Percentiles rank a stretch among this genome's conserved stretches.
Evolutionary conservation across 78 protist genomes (phyloP).

Genomic region (Protostelium mycophagum): DNA sequence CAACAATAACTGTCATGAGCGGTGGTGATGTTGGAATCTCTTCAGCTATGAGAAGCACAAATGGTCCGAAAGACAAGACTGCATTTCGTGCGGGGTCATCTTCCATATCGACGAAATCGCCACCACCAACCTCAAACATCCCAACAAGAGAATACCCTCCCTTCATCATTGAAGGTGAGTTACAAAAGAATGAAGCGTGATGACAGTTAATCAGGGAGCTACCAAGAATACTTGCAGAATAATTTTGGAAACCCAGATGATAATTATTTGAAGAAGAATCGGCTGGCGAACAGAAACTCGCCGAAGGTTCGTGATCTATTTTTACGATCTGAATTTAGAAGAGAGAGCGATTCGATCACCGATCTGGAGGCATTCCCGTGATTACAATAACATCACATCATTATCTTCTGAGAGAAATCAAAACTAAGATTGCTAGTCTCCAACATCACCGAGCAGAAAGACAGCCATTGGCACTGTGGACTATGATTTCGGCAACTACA

Average conservation of each 20-base stretch:
- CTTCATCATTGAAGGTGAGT: neutral
- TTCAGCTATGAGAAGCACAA: too few species aligned
- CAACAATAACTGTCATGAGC: too few species aligned
- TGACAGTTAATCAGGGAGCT: neutral
- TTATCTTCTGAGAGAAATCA: neutral
- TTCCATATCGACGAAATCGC: neutral
- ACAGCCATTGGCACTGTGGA: neutral
- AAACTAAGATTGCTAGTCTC: neutral
- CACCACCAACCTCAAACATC: neutral
- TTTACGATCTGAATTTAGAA: too few species aligned
- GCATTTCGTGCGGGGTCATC: neutral
- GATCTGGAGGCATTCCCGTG: too few species aligned
- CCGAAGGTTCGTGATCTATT: too few species aligned
- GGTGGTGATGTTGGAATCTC: too few species aligned
- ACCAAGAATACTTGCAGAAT: neutral
- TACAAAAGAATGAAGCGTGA: neutral
- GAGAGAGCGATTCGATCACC: neutral
- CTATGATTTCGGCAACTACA: neutral
- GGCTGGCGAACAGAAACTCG: neutral
- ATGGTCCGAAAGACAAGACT: neutral
- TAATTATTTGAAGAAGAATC: neutral
- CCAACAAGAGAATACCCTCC: neutral
- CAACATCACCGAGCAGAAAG: neutral
- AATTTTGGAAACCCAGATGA: neutral
- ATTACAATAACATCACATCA: neutral